Evolutionary conservation across 192 early-diverging fungal genomes (phyloP), one percentile per base, ranked within the genome.

Genomic region (Entomortierella chlamydospora): DNA sequence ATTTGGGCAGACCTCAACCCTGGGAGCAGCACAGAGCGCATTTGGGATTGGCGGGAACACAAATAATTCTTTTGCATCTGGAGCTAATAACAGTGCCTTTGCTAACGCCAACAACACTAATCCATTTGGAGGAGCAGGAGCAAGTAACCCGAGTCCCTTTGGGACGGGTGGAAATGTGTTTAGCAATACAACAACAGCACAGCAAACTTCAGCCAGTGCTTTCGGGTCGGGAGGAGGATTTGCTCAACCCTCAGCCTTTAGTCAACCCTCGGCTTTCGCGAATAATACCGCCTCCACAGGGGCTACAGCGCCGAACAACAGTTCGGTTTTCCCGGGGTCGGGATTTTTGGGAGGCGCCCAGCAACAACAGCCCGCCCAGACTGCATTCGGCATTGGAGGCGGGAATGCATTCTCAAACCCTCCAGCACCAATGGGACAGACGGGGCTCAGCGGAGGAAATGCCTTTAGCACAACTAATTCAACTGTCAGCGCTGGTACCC

Each of bases 161-260:
- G 72, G 72, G 31, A 47, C 72, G 22, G 72, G 64, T 28, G 57
- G 58, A n/a, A 61, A 31, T 37, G 58, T 17, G 0, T 62, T 61
- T 29, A 39, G 50, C n/a, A n/a, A n/a, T 13, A 15, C 49, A 4
- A 25, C 34, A 2, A 5, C 41, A 26, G 41, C 59, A 10, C 59
- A 33, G 23, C 41, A 42, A 45, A 42, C 59, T 39, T 41, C 63
- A 28, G 41, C 56, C 13, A 68, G 60, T 17, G 63, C 45, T 26
- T 81, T 81, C 72, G 77, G 77, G 62, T 30, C 57, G 1, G 54
- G 51, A 20, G 54, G 54, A 23, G 67, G 64, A 30, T 79, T 79
- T 39, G 74, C 61, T 41, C 62, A 66, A 23, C 69, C 61, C 20
- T 56, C 60, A 49, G 53, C 57, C 15, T 71, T 70, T 43, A 45